Percentiles rank a stretch among this genome's conserved stretches.
Evolutionary conservation across 2,329 filamentous ascomycete species (phyloP).

Genomic region (Didymella pinodella): DNA sequence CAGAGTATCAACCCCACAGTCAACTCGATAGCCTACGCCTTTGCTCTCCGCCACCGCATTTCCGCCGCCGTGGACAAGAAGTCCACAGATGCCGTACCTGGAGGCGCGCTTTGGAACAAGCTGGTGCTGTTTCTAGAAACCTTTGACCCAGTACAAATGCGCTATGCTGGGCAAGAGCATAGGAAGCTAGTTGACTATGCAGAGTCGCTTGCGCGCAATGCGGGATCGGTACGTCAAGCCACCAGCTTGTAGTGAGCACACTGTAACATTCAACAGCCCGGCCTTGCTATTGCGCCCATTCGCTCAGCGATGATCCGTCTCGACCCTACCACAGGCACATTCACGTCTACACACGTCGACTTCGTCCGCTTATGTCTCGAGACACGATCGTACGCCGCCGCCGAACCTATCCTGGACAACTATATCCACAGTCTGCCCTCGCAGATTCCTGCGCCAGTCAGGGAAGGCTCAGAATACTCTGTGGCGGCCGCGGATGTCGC

Average conservation of each 20-base stretch:
- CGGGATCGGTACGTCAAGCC: conserved; percentile 41
- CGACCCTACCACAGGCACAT: conserved; percentile 70
- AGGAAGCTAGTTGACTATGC: conserved; percentile 54
- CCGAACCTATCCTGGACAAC: conserved; percentile 69
- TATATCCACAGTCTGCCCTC: conserved; percentile 71
- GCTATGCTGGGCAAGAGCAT: conserved; percentile 62
- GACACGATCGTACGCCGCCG: conserved; percentile 62
- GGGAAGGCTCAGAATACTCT: conserved; percentile 50
- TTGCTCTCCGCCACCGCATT: conserved; percentile 61
- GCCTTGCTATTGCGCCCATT: conserved; percentile 50
- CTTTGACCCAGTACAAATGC: conserved; percentile 63
- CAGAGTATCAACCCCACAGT: conserved; percentile 61
- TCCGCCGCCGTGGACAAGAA: conserved; percentile 48
- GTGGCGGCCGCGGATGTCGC: conserved; percentile 53
- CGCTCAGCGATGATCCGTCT: conserved; percentile 67
- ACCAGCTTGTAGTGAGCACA: neutral
- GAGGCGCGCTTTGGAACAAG: conserved; percentile 59
- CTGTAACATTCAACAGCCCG: conserved; percentile 33
- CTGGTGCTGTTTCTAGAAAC: conserved; percentile 57
- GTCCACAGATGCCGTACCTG: conserved; percentile 53
- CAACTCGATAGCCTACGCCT: conserved; percentile 68
- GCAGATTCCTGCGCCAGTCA: conserved; percentile 36
- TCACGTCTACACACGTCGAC: conserved; percentile 69
- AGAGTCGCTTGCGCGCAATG: conserved; percentile 44
- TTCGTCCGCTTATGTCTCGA: conserved; percentile 66